phyloP scores from a whole-genome alignment of 805 yeast species.

The Wickerhamomyces strasburgensis region DNA sequence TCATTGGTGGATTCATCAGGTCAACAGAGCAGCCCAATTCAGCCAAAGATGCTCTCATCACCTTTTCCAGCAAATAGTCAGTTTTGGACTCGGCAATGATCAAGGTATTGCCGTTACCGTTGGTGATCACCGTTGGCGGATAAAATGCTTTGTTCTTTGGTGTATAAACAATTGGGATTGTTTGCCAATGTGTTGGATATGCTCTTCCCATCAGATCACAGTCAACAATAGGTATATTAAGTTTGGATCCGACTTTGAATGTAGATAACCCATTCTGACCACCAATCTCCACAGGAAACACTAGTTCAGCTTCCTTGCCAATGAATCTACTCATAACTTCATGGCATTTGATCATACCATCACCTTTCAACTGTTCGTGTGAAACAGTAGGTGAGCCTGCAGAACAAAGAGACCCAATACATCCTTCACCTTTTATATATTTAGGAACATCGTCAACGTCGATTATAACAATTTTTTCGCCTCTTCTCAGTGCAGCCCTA shows the following conservation, averaged over 20 bases:
- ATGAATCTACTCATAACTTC: constrained; percentile 27
- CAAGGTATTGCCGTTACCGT: constrained; percentile 39
- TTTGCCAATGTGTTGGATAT: constrained; percentile 40
- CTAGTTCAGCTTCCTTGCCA: constrained; percentile 29
- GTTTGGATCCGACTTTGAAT: constrained; percentile 19
- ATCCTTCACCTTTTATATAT: constrained; percentile 20
- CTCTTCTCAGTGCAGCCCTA: constrained; percentile 30
- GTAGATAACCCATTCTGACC: constrained; percentile 38
- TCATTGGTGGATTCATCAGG: constrained; percentile 28
- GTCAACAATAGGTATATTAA: constrained; percentile 32
- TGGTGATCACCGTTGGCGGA: constrained; percentile 27
- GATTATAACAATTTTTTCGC: constrained; percentile 31
- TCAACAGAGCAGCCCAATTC: constrained; percentile 40
- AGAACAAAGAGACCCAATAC: constrained; percentile 29
- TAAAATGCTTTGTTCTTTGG: constrained; percentile 18
- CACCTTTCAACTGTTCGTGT: constrained; percentile 31
- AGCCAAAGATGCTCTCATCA: constrained; percentile 37
- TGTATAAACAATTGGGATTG: constrained; percentile 23
- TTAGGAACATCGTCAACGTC: constrained; percentile 19
- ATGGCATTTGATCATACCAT: constrained; percentile 25
- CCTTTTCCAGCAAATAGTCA: constrained; percentile 32
- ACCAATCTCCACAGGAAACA: constrained; percentile 39
- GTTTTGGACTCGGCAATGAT: constrained; percentile 29
- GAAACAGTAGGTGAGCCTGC: constrained; percentile 22
- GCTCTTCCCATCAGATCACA: constrained; percentile 47